Evolutionary conservation across 1,284 basidiomycete genomes (phyloP), one percentile per base, ranked within the genome.

Genomic region (Clitocybe nebularis): DNA sequence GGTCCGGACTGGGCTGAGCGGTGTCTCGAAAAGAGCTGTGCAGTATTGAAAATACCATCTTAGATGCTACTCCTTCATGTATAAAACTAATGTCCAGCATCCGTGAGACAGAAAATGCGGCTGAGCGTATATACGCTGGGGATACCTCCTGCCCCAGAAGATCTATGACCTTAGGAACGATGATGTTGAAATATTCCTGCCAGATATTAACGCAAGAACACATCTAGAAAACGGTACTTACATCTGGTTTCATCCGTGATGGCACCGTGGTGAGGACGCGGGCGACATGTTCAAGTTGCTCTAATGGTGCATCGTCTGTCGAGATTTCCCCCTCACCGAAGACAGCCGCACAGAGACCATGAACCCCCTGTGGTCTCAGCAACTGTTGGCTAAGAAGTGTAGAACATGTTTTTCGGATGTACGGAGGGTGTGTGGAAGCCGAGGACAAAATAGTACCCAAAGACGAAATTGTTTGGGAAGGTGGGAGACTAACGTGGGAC

Each of bases 281-380:
- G 10, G 83, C 68, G 14, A 85, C 66, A 41, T 81, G 79, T 48
- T 89, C 79, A 7, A 88, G 67, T 56, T 84, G 86, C 48, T 83
- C 77, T 5, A 87, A 55, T 1, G 73, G 70, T 1, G 73, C 68
- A 39, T 77, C 72, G 10, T 74, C 75, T 13, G 68, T 69, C 0
- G 64, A 59, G 2, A 60, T 52, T 14, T 76, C 72, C 30, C 75
- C 74, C 44, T 84, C 81, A 0, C 80, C 77, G 47, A 89, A 84
- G 0, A 87, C 63, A 11, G 81, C 81, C 7, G 71, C 68, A 46
- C 77, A 81, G 14, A 90, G 68, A 1, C 84, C 86, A 24, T 64
- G 68, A 2, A 89, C 67, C 1, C 87, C 87, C 22, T 79, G 75
- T 2, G 78, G 75, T 21, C 84, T 77, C 20, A 85, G 59, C 5